Evolutionary conservation across 2,329 filamentous ascomycete genomes (phyloP), one percentile per base, ranked within the genome.

Genomic region (Fusarium algeriense): DNA sequence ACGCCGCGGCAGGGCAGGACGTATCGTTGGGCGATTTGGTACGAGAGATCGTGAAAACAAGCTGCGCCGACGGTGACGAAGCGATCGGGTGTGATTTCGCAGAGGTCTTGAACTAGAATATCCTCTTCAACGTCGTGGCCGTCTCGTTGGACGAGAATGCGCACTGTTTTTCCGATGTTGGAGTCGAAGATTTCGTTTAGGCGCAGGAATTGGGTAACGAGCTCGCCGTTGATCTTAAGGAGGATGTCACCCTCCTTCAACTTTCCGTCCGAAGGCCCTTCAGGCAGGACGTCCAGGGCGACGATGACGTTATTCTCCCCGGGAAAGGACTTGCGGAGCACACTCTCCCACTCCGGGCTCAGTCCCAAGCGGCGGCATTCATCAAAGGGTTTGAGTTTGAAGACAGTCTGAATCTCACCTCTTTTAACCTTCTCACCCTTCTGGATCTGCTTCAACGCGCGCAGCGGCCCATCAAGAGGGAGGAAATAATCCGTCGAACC

Each of bases 401-500:
- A 99, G 78, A 99, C 96, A 62, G 93, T 97, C 82, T 99, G 96
- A 44, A 99, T 97, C 20, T 96, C 97, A 41, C 96, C 96, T 75
- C 96, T 88, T 19, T 91, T 90, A 45, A 99, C 91, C 2, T 88
- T 88, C 70, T 90, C 87, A n/a, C 89, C 91, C 66, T 91, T 87
- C 77, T 92, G 93, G 0, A 99, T 91, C 77, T 94, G 97, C 78
- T 93, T 88, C 54, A 99, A 84, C 0, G 96, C 95, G 67, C 96
- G 90, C 43, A 95, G 82, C 1, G 96, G 96, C 55, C 96, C 91
- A 79, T 98, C 95, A 6, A 99, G 87, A 1, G 96, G 96, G 5
- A 99, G 85, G 81, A 99, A 98, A 81, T 98, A 99, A 80, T 99
- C 96, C 14, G 96, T 99, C 12, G 96, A 95, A 34, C 95, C 96